phyloP scores from a whole-genome alignment of 768 basidiomycete species.

The Mycena rosella region DNA sequence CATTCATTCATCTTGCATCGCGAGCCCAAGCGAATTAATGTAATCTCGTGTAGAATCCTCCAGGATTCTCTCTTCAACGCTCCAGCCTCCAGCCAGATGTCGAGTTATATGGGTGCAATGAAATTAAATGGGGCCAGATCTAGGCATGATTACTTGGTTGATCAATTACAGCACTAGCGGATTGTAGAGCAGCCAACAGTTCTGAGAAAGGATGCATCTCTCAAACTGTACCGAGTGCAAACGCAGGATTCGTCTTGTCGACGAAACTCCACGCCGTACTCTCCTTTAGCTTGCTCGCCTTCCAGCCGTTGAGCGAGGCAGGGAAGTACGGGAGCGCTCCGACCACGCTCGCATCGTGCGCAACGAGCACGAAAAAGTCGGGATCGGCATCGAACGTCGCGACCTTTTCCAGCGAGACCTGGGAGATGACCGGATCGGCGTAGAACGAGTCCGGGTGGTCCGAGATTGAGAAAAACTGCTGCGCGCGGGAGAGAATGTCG shows the following conservation, averaged over 20 bases:
- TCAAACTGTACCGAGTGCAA: too few species aligned
- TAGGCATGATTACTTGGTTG: too few species aligned
- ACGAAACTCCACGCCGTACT: conserved; percentile 28
- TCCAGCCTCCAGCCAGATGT: too few species aligned
- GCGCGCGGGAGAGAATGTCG: conserved; percentile 27
- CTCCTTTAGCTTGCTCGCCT: conserved; percentile 24
- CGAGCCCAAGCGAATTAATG: too few species aligned
- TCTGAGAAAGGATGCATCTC: too few species aligned
- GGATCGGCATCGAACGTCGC: conserved; percentile 33
- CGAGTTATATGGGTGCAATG: too few species aligned
- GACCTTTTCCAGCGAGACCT: conserved; percentile 27
- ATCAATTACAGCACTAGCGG: too few species aligned
- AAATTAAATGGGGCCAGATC: too few species aligned
- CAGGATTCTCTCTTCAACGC: too few species aligned
- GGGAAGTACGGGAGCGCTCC: conserved; percentile 28
- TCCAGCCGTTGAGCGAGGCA: conserved; percentile 25
- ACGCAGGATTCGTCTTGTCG: conserved; percentile 30
- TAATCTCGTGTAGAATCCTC: too few species aligned
- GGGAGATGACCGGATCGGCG: conserved; percentile 26
- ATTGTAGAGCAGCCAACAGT: too few species aligned
- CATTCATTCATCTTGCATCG: too few species aligned
- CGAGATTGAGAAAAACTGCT: conserved; percentile 27
- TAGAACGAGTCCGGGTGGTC: conserved; percentile 29
- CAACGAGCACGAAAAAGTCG: conserved; percentile 32
- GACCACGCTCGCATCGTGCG: conserved; percentile 32